These are phyloP conservation scores for Penicillium chermesinum DNA, from an alignment of 495 filamentous ascomycete genomes.

Conservation along the genomic window DNA sequence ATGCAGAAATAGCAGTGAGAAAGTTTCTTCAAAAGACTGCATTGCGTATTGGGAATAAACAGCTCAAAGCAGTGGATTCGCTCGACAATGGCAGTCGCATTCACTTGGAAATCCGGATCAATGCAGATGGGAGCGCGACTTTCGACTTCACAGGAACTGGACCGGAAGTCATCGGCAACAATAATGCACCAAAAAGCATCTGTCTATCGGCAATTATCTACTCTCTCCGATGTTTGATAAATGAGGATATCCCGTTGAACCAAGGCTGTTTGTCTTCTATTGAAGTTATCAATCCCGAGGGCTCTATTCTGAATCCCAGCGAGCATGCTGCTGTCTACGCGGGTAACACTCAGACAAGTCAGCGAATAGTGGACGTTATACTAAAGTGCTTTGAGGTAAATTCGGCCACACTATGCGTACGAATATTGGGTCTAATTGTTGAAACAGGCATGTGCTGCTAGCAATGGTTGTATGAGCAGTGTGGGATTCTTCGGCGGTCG, in stretches of 20 bases:
- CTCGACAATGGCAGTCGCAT: constrained; percentile 93
- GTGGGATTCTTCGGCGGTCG: no score
- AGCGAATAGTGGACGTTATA: constrained; percentile 89
- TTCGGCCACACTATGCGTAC: constrained; percentile 38
- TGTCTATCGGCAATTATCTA: constrained; percentile 60
- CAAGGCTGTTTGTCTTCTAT: constrained; percentile 88
- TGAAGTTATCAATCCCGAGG: constrained; percentile 72
- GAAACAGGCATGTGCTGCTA: no score
- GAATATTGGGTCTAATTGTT: no score
- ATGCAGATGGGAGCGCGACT: constrained; percentile 70
- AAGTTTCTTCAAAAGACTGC: constrained; percentile 70
- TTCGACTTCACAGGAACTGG: constrained; percentile 86
- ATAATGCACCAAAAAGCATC: no score
- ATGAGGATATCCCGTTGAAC: constrained; percentile 86
- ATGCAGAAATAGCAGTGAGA: constrained; percentile 73
- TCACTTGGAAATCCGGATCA: constrained; percentile 70
- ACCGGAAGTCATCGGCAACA: constrained; percentile 67
- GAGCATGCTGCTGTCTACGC: constrained; percentile 54
- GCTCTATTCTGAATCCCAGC: constrained; percentile 85
- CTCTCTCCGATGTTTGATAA: constrained; percentile 72
- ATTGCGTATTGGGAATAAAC: constrained; percentile 61
- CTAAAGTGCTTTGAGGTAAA: constrained; percentile 69
- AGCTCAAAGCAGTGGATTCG: constrained; percentile 73
- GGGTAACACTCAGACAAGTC: no score
- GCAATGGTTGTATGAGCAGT: no score